Evolutionary conservation across 371 early-diverging fungal species (phyloP).

Genomic region (Apophysomyces trapeziformis): DNA sequence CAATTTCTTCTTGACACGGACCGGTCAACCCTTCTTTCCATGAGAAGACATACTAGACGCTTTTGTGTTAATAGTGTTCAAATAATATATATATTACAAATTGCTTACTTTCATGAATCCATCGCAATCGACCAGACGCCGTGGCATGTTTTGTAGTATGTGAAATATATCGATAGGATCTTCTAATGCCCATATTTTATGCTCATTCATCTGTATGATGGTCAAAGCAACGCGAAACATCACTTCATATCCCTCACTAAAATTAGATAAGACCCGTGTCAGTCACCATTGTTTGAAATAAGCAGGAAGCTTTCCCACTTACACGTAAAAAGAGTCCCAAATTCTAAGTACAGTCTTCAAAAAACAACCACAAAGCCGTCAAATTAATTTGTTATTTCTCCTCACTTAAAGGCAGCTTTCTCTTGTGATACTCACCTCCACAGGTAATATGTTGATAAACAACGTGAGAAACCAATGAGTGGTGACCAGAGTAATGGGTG

Average conservation of each 20-base stretch:
- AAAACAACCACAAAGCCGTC: not conserved
- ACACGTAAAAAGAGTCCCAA: conserved; percentile 85
- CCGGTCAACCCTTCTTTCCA: conserved; percentile 41
- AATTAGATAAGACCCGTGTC: conserved; percentile 1
- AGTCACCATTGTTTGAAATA: not conserved
- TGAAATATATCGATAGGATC: conserved; percentile 73
- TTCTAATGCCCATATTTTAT: conserved; percentile 57
- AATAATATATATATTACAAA: conserved; percentile 28
- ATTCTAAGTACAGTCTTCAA: conserved; percentile 69
- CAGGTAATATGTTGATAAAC: conserved; percentile 79
- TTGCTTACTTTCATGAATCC: conserved; percentile 62
- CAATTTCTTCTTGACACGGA: conserved; percentile 53
- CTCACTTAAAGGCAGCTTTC: conserved; percentile 14
- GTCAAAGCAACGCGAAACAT: conserved; percentile 79
- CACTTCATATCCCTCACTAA: conserved; percentile 79
- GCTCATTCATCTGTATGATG: conserved; percentile 73
- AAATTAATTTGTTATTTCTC: too few relatives aligned
- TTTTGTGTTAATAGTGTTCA: not conserved
- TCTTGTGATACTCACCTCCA: conserved; percentile 63
- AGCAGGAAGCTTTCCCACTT: conserved; percentile 26
- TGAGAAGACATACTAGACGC: conserved; percentile 35
- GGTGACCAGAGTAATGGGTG: conserved; percentile 75
- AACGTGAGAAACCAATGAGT: conserved; percentile 87
- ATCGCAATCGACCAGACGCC: conserved; percentile 71
- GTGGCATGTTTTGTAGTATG: conserved; percentile 66